Base-by-base conservation (phyloP, 345 rosid species). In the Camelina neglecta region DNA sequence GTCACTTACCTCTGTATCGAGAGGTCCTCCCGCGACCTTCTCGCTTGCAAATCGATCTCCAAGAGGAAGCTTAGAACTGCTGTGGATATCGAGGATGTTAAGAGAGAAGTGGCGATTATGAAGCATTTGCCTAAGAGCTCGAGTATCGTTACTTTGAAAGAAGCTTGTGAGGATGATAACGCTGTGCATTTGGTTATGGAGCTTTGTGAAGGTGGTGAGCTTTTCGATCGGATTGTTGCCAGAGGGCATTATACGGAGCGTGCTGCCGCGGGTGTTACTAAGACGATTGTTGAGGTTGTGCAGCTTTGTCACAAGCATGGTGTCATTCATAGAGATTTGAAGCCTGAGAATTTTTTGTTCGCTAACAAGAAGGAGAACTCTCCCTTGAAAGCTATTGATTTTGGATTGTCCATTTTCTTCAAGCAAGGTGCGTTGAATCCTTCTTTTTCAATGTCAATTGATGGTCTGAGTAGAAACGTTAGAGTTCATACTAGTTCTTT, bases 121-220 rank as follows among this genome's bases (percentile, higher is more conserved):
- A 88, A 84, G 87, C 98, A 96, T 64, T 78, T 96, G 78, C 99
- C 99, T 0, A 79, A 79, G 85, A 86, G 84, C 77, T 84, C 99
- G 38, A 96, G 96, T 69, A 93, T 96, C 29, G 99, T 96, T 73
- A 87, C 82, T 82, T 76, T 96, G 78, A 91, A 87, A 74, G 99
- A 96, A 75, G 97, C 99, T 5, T 91, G 94, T 67, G 99, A 96
- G 85, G 99, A 96, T 57, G 97, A 96, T 60, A 86, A 80, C 79
- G 99, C 99, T 10, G 99, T 96, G 77, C 98, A 96, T 86, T 84
- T 94, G 83, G 97, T 94, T 64, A 96, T 96, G 99, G 99, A 96
- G 90, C 81, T 96, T n/a, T 96, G 99, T 39, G 99, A 96, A 78
- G 99, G 99, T 10, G 99, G 99, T 13, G 99, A 96, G 74, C 87